Conservation (phyloP, 352 stramenopile species). For the Phytopythium delawarense region DNA sequence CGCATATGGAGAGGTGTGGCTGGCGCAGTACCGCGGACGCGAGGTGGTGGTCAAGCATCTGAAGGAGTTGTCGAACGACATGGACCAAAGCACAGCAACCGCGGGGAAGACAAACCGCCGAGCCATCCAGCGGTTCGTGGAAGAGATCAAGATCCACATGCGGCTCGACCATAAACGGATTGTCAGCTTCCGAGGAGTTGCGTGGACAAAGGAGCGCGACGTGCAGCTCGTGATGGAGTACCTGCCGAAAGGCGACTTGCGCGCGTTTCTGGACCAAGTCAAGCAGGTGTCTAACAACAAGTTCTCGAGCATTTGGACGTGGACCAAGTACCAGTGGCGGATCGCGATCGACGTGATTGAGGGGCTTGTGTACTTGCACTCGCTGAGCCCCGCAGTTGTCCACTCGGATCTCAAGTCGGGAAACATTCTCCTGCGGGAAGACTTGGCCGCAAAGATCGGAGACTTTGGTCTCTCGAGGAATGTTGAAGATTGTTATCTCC, state of each 20-base stretch:
- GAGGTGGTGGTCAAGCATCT: constrained; percentile 41
- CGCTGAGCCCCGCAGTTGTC: constrained; percentile 28
- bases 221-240: constrained; percentile 50
- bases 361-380: constrained; percentile 43
- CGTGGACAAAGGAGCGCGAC: constrained; percentile 35
- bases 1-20: constrained; percentile 41
- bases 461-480: constrained; percentile 43
- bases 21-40: constrained; percentile 31
- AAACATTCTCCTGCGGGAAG: constrained; percentile 31
- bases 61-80: constrained; percentile 7
- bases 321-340: constrained; percentile 37
- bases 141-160: constrained; percentile 44
- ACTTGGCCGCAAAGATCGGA: constrained; percentile 32
- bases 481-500: constrained; percentile 9
- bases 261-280: constrained; percentile 25
- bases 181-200: constrained; percentile 43
- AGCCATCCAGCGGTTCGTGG: constrained; percentile 38
- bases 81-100: background rate
- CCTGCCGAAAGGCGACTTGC: constrained; percentile 47
- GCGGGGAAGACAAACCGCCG: constrained; percentile 13
- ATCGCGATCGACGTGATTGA: constrained; percentile 44
- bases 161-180: constrained; percentile 46
- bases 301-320: constrained; percentile 35
- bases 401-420: constrained; percentile 39
- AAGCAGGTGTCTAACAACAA: constrained; percentile 20